Percentiles rank a stretch among this genome's conserved stretches.
Conservation (phyloP, 768 basidiomycete genomes). For the Leccinellum albellum region DNA sequence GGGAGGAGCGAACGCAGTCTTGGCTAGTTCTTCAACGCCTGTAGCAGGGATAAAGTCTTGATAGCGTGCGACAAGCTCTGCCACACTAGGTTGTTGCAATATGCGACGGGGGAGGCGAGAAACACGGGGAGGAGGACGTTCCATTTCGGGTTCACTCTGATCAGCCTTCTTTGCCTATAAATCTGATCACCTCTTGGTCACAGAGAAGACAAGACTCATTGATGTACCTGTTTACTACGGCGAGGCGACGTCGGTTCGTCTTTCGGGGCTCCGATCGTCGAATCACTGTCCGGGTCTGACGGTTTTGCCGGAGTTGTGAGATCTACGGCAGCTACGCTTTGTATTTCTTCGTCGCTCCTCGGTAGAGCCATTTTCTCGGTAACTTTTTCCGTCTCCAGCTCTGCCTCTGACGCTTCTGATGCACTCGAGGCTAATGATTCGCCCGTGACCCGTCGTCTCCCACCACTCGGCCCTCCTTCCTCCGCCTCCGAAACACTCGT, state of each 20-base stretch:
- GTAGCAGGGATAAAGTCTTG: slow-evolving; percentile 72
- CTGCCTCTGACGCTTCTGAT: slow-evolving; percentile 68
- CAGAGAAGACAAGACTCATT: not conserved
- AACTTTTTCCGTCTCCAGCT: slow-evolving; percentile 35
- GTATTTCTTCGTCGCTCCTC: slow-evolving; percentile 18
- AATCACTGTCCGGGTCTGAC: slow-evolving; percentile 76
- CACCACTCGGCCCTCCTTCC: slow-evolving; percentile 42
- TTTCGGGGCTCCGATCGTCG: slow-evolving; percentile 67
- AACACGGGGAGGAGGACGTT: slow-evolving; percentile 29
- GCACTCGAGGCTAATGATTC: slow-evolving; percentile 66
- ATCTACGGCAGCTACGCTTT: slow-evolving; percentile 6
- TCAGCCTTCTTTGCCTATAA: slow-evolving; percentile 23
- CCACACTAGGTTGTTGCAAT: slow-evolving; percentile 61
- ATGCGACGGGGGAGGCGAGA: slow-evolving; percentile 66
- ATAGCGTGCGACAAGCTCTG: slow-evolving; percentile 81
- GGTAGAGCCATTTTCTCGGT: slow-evolving; percentile 15
- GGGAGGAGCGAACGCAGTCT: slow-evolving; percentile 57
- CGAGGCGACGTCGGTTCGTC: slow-evolving; percentile 20
- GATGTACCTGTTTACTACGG: slow-evolving; percentile 27
- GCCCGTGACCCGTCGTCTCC: slow-evolving; percentile 44
- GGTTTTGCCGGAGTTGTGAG: slow-evolving; percentile 28
- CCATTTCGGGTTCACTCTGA: slow-evolving; percentile 15
- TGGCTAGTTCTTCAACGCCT: slow-evolving; percentile 67
- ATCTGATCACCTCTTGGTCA: slow-evolving; percentile 7
- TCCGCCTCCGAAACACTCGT: slow-evolving; percentile 73